Base-by-base conservation (phyloP, 1,139 yeast genomes). In the Candida albicans region DNA sequence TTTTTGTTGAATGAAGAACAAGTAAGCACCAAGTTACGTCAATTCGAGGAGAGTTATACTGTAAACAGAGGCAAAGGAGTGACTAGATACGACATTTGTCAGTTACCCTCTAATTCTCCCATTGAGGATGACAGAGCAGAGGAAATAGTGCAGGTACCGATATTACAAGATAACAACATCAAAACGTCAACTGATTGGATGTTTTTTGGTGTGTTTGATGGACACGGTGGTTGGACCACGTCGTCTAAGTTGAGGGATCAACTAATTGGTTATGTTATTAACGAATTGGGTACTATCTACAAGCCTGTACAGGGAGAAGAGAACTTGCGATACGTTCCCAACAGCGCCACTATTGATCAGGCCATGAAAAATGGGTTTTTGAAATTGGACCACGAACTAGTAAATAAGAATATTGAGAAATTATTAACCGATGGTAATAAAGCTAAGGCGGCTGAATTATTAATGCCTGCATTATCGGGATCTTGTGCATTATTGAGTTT, bases 171-270 rank as follows among this genome's bases (percentile, higher is more conserved):
- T 43, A 77, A 77, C 55, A 75, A 77, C 50, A 68, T 73, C 44
- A 70, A 68, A 43, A 77, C 81, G 2, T 73, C 79, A 37, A 77
- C 95, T 0, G 97, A 91, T 62, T 86, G 97, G 87, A 86, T 87
- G 80, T 89, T 93, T 59, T 95, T 95, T 77, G 96, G 98, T 2
- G 81, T 95, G 0, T 93, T 85, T 62, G 99, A 93, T 64, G 99
- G 99, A 10, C 99, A 93, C 64, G 90, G 96, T 3, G 99, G 99
- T 14, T 90, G 96, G 84, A 87, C 88, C 48, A 95, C 99, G 1
- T 83, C 95, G 48, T 80, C 89, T 29, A 87, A 84, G 60, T 75
- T 93, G 49, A 77, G 96, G 48, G 95, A 88, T 51, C 83, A 84
- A 52, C 73, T 93, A 54, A 82, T 93, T 28, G 79, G 81, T 45